Conservation (phyloP, 2,329 filamentous ascomycete species). For the Trichoderma koningiopsis region DNA sequence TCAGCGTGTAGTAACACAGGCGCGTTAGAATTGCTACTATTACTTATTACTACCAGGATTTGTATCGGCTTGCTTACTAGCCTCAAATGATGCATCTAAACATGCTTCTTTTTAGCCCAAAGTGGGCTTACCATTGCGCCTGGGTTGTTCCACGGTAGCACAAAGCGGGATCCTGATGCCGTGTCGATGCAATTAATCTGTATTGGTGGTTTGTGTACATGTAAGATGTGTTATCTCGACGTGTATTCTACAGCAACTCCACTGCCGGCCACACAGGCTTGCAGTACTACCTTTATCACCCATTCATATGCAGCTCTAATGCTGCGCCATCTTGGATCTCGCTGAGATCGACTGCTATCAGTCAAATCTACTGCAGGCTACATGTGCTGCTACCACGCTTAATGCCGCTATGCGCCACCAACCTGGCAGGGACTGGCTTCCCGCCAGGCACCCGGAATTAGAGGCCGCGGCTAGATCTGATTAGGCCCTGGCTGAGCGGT, state of each 20-base stretch:
- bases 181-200: neutral
- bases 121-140: neutral
- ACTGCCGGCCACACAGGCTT: neutral
- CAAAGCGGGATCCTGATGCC: neutral
- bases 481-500: neutral
- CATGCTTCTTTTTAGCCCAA: conserved; percentile 15
- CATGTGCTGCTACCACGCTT: neutral
- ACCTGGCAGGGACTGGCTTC: neutral
- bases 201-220: neutral
- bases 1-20: neutral
- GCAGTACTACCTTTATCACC: neutral
- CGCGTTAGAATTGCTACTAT: neutral
- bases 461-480: conserved; percentile 8
- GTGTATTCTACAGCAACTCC: neutral
- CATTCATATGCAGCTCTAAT: neutral
- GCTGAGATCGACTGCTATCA: neutral
- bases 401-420: conserved; percentile 3
- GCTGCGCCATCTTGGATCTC: neutral
- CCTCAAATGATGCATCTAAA: conserved; percentile 14
- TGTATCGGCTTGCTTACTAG: neutral
- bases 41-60: neutral
- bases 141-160: neutral
- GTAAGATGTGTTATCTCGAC: neutral
- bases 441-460: conserved; percentile 19
- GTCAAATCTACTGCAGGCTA: neutral